Evolutionary conservation across 1,284 basidiomycete genomes (phyloP), one percentile per base, ranked within the genome.

Genomic region (Meira miltonrushii): DNA sequence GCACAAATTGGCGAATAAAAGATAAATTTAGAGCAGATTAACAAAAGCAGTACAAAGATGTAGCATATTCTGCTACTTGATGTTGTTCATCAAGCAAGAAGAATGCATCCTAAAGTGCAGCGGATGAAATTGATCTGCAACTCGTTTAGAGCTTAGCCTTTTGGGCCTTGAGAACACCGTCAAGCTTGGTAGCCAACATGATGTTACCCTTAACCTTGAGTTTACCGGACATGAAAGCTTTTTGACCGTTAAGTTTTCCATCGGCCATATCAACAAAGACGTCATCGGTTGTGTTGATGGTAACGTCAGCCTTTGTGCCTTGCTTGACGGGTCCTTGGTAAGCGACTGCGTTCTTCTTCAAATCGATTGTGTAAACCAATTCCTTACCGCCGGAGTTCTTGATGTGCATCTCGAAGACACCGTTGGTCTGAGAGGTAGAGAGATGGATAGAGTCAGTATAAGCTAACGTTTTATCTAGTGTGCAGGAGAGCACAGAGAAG

Each of bases 341-440:
- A 41, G 70, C 70, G 59, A 67, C 70, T 44, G 66, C 72, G 62
- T 68, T 68, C 68, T 92, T 89, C 85, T 98, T 98, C 77, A 96
- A 79, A 83, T 97, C 94, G 70, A 97, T 91, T n/a, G 91, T 92
- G 68, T 68, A 74, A 58, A 75, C 67, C 50, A 83, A 89, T 75
- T 88, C 87, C 79, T 89, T 83, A 69, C 88, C 89, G 39, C 83
- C 83, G 17, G 79, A 81, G 78, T 92, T 92, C 80, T 88, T 87
- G 71, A 95, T 85, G 65, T 86, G 85, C 64, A 96, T 82, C 81
- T 94, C 88, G 79, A 96, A 94, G 79, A 93, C 85, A 67, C 89
- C 90, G 78, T 91, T 92, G 62, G 88, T 90, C 92, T 94, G 46
- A 23, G n/a, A 23, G 4, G 46, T 53, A 28, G 41, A 55, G 41